Evolutionary conservation across 2,329 filamentous ascomycete species (phyloP).

Genomic region (Monosporascus sp.): DNA sequence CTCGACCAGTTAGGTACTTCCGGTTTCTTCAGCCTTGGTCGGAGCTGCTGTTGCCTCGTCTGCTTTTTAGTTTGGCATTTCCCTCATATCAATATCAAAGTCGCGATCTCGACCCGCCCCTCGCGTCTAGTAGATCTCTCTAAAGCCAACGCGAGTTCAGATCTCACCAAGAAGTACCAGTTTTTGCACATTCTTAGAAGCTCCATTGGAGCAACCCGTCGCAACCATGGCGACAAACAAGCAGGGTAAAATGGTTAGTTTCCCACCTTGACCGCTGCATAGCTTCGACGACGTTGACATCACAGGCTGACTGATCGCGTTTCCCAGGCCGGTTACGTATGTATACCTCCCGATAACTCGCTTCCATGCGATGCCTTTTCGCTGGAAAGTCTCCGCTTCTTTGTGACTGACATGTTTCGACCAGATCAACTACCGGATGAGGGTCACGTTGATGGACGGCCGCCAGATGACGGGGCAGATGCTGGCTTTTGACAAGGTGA

Average conservation of each 20-base stretch:
- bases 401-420: slow-evolving; percentile 20
- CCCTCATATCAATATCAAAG: slow-evolving; percentile 28
- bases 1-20: background rate
- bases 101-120: slow-evolving; percentile 34
- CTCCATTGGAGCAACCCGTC: slow-evolving; percentile 36
- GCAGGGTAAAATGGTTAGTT: slow-evolving; percentile 98
- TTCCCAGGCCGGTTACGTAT: slow-evolving; percentile 65
- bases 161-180: slow-evolving; percentile 29
- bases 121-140: slow-evolving; percentile 31
- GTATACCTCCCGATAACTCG: slow-evolving; percentile 32
- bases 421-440: slow-evolving; percentile 99
- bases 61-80: slow-evolving; percentile 34
- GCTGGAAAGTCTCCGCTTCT: background rate
- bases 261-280: slow-evolving; percentile 29
- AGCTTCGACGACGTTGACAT: slow-evolving; percentile 45
- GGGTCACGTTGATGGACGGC: slow-evolving; percentile 89
- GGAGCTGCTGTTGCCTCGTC: slow-evolving; percentile 27
- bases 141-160: slow-evolving; percentile 31
- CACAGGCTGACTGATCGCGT: slow-evolving; percentile 52
- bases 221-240: slow-evolving; percentile 70
- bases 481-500: slow-evolving; percentile 95
- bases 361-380: slow-evolving; percentile 1
- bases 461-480: slow-evolving; percentile 97
- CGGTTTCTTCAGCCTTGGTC: slow-evolving; percentile 20
- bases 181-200: slow-evolving; percentile 39